Conservation (phyloP, 495 filamentous ascomycete genomes). For the Chlorociboria aeruginascens region DNA sequence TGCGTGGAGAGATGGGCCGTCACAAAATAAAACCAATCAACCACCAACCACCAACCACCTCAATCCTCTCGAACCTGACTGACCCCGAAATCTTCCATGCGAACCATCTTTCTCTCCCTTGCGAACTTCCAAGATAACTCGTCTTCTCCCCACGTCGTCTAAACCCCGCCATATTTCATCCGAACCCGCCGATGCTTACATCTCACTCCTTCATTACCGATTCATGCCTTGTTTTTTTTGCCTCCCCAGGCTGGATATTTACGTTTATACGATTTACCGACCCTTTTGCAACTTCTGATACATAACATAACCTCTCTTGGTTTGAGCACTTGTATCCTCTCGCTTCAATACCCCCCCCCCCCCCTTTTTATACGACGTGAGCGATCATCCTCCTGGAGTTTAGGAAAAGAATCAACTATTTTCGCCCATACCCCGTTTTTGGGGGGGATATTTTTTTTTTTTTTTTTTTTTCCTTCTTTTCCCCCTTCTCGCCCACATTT, state of each 20-base stretch:
- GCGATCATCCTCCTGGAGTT: background rate
- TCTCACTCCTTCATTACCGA: slow-evolving; percentile 16
- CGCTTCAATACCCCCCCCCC: background rate
- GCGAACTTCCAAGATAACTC: background rate
- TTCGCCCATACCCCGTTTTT: slow-evolving; percentile 17
- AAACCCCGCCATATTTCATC: background rate
- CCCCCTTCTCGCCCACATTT: too few species aligned
- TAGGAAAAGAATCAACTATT: background rate
- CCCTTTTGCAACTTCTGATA: background rate
- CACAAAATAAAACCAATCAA: background rate
- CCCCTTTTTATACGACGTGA: background rate
- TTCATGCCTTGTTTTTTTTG: too few species aligned
- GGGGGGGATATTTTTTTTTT: too few species aligned
- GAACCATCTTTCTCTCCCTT: slow-evolving; percentile 23
- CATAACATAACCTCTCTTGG: background rate
- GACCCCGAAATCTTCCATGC: slow-evolving; percentile 30
- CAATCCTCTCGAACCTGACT: too few species aligned
- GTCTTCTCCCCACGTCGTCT: too few species aligned
- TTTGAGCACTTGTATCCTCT: background rate
- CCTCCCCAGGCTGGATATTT: slow-evolving; percentile 11
- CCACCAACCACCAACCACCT: background rate
- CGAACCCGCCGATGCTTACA: slow-evolving; percentile 17
- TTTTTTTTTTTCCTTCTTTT: too few species aligned
- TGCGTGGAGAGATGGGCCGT: background rate
- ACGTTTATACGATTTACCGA: slow-evolving; percentile 12